Evolutionary conservation across 1,139 yeast genomes (phyloP).

Genomic region (Zygoascus hellenicus): DNA sequence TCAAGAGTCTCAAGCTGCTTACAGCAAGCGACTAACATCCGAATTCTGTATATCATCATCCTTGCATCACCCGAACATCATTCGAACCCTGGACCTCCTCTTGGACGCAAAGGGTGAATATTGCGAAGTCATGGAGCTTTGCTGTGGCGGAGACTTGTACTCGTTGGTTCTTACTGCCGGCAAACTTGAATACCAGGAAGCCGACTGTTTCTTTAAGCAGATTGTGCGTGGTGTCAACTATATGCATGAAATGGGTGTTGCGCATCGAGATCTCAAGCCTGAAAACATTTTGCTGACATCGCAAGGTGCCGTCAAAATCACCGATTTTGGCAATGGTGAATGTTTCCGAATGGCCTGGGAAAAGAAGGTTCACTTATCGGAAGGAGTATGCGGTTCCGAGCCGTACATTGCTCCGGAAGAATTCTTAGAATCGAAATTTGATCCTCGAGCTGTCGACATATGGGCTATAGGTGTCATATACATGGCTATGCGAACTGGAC

Average conservation of each 20-base stretch:
- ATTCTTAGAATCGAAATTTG: conserved; percentile 64
- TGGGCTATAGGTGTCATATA: conserved; percentile 98
- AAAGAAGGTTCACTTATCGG: conserved; percentile 68
- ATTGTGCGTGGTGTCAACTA: conserved; percentile 81
- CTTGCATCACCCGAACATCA: conserved; percentile 69
- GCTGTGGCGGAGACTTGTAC: conserved; percentile 40
- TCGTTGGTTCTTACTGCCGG: conserved; percentile 66
- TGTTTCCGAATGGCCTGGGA: conserved; percentile 98
- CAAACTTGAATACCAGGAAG: conserved; percentile 69
- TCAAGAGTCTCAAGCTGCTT: conserved; percentile 51
- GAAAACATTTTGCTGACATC: conserved; percentile 79
- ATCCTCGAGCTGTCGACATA: conserved; percentile 84
- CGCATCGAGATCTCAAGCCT: conserved; percentile 90
- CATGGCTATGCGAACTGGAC: conserved; percentile 96
- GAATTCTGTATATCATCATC: conserved; percentile 83
- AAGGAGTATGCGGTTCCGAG: conserved; percentile 82
- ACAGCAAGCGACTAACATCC: conserved; percentile 65
- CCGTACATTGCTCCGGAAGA: conserved; percentile 97
- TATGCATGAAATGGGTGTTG: conserved; percentile 95
- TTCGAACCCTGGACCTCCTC: conserved; percentile 74
- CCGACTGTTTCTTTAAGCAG: conserved; percentile 93
- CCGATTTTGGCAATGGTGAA: conserved; percentile 93
- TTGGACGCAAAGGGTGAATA: conserved; percentile 88
- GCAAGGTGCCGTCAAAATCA: conserved; percentile 73
- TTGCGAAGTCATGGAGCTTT: conserved; percentile 57